Base-by-base conservation (phyloP, 352 stramenopile species). In the Phytophthora palmivora region DNA sequence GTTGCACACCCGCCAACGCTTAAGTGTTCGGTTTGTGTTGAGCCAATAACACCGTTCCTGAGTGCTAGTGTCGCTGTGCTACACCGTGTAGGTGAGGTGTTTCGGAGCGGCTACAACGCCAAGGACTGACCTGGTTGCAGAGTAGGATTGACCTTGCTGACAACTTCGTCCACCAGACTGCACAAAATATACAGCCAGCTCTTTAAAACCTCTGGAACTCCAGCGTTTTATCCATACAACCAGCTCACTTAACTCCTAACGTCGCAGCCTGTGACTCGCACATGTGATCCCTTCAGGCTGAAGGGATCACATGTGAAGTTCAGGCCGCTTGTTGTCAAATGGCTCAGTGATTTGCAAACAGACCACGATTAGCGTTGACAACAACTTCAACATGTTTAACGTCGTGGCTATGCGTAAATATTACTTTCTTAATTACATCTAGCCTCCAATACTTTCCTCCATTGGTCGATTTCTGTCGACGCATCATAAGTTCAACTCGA, bases 401-500 rank as follows among this genome's bases (percentile, higher is more conserved):
- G 8, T 22, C 15, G 8, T 18, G n/a, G 12, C 22, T 18, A 49
- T 9, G 10, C n/a, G 11, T 53, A 63, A 56, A 50, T 55, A 55
- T 41, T 28, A 44, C 0, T 3, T 4, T 30, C 36, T 49, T 56
- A 47, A 41, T 48, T 63, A 47, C 34, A 52, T 46, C 21, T 61
- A 61, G 39, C 41, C 32, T 0, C 7, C 30, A 38, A 30, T 32
- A 12, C 54, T 21, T 7, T 1, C 7, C 6, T 50, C 45, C 19
- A 64, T 66, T 65, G 54, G 61, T 16, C 28, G 4, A 45, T 26
- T 24, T 4, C 12, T 30, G 16, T 45, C 12, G 26, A 48, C 50
- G 32, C 55, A 48, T 51, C 39, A 56, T 10, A 60, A 61, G 33
- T 70, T 70, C 62, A 70, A 70, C 34, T 53, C 11, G 14, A 15